Evolutionary conservation across 495 filamentous ascomycete genomes (phyloP).

Genomic region (Penicillium soppii): DNA sequence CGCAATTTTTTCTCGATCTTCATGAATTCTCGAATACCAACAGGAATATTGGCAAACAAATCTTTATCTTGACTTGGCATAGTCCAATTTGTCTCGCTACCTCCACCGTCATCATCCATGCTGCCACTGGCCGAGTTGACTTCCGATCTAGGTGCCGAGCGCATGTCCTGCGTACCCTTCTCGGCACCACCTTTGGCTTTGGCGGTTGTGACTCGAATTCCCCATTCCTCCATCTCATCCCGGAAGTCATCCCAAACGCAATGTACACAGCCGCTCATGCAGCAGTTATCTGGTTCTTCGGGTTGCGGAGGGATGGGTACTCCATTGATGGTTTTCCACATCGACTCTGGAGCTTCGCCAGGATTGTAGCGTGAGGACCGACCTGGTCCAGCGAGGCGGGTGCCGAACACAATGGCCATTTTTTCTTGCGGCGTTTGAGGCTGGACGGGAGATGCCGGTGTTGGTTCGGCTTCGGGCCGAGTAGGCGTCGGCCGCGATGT

Average conservation of each 20-base stretch:
- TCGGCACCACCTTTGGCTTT: slow-evolving; percentile 29
- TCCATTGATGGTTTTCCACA: slow-evolving; percentile 66
- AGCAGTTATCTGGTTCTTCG: slow-evolving; percentile 95
- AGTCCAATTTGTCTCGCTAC: slow-evolving; percentile 68
- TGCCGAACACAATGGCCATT: slow-evolving; percentile 73
- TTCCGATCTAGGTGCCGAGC: slow-evolving; percentile 35
- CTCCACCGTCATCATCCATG: slow-evolving; percentile 83
- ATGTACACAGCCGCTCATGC: slow-evolving; percentile 97
- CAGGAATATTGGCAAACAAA: slow-evolving; percentile 78
- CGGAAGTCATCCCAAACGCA: slow-evolving; percentile 93
- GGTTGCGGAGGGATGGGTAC: slow-evolving; percentile 80
- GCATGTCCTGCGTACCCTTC: slow-evolving; percentile 33
- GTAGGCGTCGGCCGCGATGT: slow-evolving; percentile 22
- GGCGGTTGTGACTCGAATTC: slow-evolving; percentile 56
- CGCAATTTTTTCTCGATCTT: slow-evolving; percentile 90
- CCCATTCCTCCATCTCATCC: slow-evolving; percentile 91
- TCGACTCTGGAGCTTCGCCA: slow-evolving; percentile 38
- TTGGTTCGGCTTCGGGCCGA: slow-evolving; percentile 21
- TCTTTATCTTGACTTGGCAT: slow-evolving; percentile 38
- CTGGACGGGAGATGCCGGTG: slow-evolving; percentile 23
- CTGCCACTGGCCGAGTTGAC: slow-evolving; percentile 46
- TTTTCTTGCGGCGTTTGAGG: slow-evolving; percentile 48
- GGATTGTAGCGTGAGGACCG: slow-evolving; percentile 59
- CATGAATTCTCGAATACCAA: slow-evolving; percentile 97
- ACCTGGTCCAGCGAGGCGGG: slow-evolving; percentile 68